Base-by-base conservation (phyloP, 2,329 filamentous ascomycete genomes). In the Anthostomella pinea region DNA sequence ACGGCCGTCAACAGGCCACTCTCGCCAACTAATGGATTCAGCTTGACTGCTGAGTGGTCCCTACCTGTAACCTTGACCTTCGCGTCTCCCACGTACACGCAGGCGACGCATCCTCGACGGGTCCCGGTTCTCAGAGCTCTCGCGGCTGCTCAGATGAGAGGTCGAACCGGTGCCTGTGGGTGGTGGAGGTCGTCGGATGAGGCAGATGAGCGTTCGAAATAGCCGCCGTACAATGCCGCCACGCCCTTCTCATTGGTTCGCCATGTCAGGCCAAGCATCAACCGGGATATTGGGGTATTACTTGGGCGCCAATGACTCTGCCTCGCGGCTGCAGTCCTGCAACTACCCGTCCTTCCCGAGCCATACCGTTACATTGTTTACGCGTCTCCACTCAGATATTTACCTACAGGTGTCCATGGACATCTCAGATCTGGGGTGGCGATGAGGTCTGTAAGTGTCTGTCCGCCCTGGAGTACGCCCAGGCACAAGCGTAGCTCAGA, bases 201-300 rank as follows among this genome's bases (percentile, higher is more conserved):
- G 15, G 48, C 47, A 54, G 49, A 50, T 51, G 49, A 50, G 43
- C 30, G 54, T 56, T 52, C 48, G 54, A 56, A 41, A 46, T 59
- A 59, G 53, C 49, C 56, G 56, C 56, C 52, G 40, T 46, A 34
- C 38, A 34, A 33, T 25, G 28, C 36, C 10, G 39, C 38, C 26
- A 25, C 15, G 38, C 33, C 7, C 17, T 13, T 32, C 32, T 41
- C 25, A 58, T 58, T 58, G 56, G 56, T 23, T 19, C 20, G 27
- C 18, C 14, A 28, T 36, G 15, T 13, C 15, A 15, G 27, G 45
- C 52, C 47, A 55, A 56, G 48, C 27, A 27, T 30, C 23, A 28
- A 35, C 41, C 24, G 37, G 35, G 38, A 29, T 21, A 20, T 21
- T 23, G 32, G 30, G 24, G 33, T 23, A 41, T 48, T 53, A 46